Evolutionary conservation across 441 rosid genomes (phyloP).

Genomic region (Bocquillonia castaneifolia): DNA sequence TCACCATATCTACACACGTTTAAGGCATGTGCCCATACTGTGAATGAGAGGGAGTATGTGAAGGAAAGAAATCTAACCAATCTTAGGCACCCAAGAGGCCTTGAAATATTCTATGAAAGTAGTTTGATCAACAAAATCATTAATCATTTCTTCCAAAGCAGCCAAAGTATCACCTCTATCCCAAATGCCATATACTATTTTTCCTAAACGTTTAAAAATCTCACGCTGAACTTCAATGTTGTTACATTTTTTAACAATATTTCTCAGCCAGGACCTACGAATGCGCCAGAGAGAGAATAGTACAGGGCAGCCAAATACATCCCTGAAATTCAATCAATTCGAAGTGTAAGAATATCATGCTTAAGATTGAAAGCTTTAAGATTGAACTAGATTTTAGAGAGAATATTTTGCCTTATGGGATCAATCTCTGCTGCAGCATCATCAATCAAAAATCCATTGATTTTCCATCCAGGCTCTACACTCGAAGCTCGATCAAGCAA

Average conservation of each 20-base stretch:
- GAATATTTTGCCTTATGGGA: conserved; percentile 62
- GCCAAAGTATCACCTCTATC: conserved; percentile 44
- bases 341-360: conserved; percentile 20
- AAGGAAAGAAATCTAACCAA: conserved; percentile 49
- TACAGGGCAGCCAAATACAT: conserved; percentile 74
- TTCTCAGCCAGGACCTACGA: conserved; percentile 91
- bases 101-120: conserved; percentile 67
- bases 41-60: not conserved
- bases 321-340: conserved; percentile 45
- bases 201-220: conserved; percentile 71
- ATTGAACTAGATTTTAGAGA: conserved; percentile 19
- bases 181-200: conserved; percentile 63
- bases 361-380: not conserved
- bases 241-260: conserved; percentile 66
- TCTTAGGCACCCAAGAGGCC: conserved; percentile 81
- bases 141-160: conserved; percentile 54
- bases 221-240: conserved; percentile 64
- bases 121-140: conserved; percentile 75
- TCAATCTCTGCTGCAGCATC: conserved; percentile 91
- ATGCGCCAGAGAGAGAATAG: conserved; percentile 85
- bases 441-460: conserved; percentile 72
- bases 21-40: not conserved
- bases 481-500: conserved; percentile 56
- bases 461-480: conserved; percentile 70
- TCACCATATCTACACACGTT: not conserved